Evolutionary conservation across 2,329 filamentous ascomycete species (phyloP), one percentile per base, ranked within the genome.

Genomic region (Grosmannia serpens): DNA sequence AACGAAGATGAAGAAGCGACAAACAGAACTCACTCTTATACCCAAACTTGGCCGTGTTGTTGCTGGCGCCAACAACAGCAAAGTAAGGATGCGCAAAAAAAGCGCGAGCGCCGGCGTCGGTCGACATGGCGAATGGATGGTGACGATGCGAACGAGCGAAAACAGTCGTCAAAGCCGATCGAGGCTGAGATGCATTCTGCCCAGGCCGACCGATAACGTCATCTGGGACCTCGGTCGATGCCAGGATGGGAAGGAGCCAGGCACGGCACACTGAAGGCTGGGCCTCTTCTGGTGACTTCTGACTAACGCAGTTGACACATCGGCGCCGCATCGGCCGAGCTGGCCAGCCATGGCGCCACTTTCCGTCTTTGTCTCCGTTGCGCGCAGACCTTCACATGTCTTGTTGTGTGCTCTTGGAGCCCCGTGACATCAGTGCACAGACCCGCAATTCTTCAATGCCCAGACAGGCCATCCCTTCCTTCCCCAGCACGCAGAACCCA

Each of bases 21-120:
- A 9, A 8, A 15, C 38, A 41, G 29, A 2, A 67, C 75, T 59
- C 71, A 91, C 91, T 85, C 76, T 90, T 91, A 72, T 96, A 87
- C 27, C 94, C 92, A 68, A 88, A 96, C 71, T 96, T 96, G 69
- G 78, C 76, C 47, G 87, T 78, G 73, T 95, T 90, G 56, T 88
- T 88, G 69, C 87, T 92, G 44, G 92, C 92, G 66, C 92, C 92
- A 24, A 91, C 90, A 31, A 96, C 92, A 60, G 92, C 91, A 70
- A 92, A 96, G 64, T 81, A 78, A 29, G 86, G 82, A 9, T 86
- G 87, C 4, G 83, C 79, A 75, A 96, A 95, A 79, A 96, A 96
- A 15, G 79, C 78, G 62, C 83, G 84, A 52, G 90, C 85, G 52
- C 87, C 82, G 53, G 83, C 78, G 69, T 91, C 85, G 75, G 88